These are phyloP conservation scores for Polygonum aviculare DNA, from an alignment of 148 eudicot genomes.

Conservation along the genomic window DNA sequence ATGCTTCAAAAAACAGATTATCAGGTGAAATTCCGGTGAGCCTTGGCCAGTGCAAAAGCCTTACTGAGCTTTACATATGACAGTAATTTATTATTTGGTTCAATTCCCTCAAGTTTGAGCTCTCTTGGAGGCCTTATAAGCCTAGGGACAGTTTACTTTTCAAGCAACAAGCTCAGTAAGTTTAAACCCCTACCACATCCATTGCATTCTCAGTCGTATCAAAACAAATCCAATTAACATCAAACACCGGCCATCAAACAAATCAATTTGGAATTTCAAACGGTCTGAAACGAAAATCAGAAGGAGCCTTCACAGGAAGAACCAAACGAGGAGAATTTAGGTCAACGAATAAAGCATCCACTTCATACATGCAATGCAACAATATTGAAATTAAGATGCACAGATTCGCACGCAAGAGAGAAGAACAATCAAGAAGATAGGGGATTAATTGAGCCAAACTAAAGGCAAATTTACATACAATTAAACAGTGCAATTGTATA, in stretches of 20 bases:
- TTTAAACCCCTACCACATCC: background rate
- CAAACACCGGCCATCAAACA: background rate
- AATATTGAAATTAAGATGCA: background rate
- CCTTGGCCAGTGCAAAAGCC: slow-evolving; percentile 19
- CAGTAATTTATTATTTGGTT: slow-evolving; percentile 19
- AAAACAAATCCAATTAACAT: background rate
- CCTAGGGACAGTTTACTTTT: background rate
- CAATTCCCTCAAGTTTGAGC: slow-evolving; percentile 17
- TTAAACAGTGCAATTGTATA: background rate
- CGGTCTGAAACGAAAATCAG: background rate
- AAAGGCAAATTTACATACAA: background rate
- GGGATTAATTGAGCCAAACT: background rate
- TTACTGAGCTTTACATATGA: slow-evolving; percentile 14
- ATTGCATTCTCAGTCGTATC: background rate
- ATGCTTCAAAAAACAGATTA: slow-evolving; percentile 19
- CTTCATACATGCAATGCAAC: background rate
- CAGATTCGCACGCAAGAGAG: background rate
- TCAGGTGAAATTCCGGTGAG: slow-evolving; percentile 23
- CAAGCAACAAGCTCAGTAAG: too few relatives aligned
- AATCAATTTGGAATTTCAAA: background rate
- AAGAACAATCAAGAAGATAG: background rate
- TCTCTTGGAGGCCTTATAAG: slow-evolving; percentile 12
- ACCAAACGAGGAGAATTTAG: background rate
- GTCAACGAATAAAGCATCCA: background rate
- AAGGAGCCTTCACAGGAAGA: background rate